Evolutionary conservation across 1,139 yeast genomes (phyloP), one percentile per base, ranked within the genome.

Genomic region (Magnusiomyces magnusii): DNA sequence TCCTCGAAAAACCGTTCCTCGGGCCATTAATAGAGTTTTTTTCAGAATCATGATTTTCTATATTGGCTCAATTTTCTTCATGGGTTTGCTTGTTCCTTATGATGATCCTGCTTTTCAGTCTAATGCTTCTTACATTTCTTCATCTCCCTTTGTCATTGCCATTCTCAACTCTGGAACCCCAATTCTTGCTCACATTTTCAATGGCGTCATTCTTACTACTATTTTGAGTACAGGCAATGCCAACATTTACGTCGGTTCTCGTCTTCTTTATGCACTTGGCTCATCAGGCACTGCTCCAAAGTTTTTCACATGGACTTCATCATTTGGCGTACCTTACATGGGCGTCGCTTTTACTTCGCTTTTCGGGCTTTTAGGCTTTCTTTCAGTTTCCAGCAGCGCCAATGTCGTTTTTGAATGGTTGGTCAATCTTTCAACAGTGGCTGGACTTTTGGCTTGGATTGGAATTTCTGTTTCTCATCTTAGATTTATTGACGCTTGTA

Each of bases 181-280:
- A 19, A 54, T 51, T 51, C 72, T 83, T 73, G 67, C 65, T 19
- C 81, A 84, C 66, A 84, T 87, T 59, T 85, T 87, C 76, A 87
- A 87, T 70, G 95, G 88, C 25, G 86, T 87, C 53, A 84, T 87
- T 64, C 73, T 86, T 55, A 68, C 80, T 44, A 85, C 95, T 31
- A 82, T 87, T 64, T 76, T 86, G 57, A 85, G 92, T 21, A 95
- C 95, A 27, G 95, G 87, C 67, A 87, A 87, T 74, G 85, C 92
- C n/a, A 85, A 86, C 69, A 79, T 87, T 55, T 87, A 87, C 72
- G 82, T 86, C 66, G 91, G 91, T 49, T 86, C 95, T 2, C 80
- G 95, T 74, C 78, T 85, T 56, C 71, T 87, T 60, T 85, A 80
- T 68, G 86, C 87, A 25, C 76, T 87, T 70, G 86, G 88, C 17